Conservation (phyloP, 108 stramenopile species). For the Fragilariopsis cylindrus region DNA sequence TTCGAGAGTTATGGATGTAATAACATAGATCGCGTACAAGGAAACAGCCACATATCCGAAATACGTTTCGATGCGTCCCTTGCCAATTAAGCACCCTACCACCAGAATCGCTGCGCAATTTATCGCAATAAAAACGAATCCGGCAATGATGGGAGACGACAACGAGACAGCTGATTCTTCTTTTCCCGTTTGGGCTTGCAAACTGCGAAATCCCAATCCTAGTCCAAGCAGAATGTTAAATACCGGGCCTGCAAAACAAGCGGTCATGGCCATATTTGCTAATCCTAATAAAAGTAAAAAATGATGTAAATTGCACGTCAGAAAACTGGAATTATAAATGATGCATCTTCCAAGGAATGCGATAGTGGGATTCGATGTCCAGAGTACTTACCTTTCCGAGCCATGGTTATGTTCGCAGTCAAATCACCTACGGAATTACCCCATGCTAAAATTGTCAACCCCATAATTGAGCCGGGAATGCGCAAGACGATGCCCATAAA, state of each 20-base stretch:
- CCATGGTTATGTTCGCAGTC: slow-evolving; percentile 92
- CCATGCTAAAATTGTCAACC: slow-evolving; percentile 94
- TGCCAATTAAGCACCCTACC: slow-evolving; percentile 44
- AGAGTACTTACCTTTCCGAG: slow-evolving; percentile 60
- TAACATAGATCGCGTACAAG: slow-evolving; percentile 42
- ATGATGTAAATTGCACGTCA: too few species aligned
- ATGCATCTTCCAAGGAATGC: too few species aligned
- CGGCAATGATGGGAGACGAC: slow-evolving; percentile 53
- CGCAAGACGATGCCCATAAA: slow-evolving; percentile 81
- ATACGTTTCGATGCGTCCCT: slow-evolving; percentile 53
- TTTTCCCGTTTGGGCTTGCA: slow-evolving; percentile 41
- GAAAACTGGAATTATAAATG: too few species aligned
- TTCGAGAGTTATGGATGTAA: slow-evolving; percentile 42
- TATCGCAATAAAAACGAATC: slow-evolving; percentile 66
- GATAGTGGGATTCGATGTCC: too few species aligned
- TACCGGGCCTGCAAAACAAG: slow-evolving; percentile 95
- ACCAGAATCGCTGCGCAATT: slow-evolving; percentile 58
- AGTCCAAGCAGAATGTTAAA: slow-evolving; percentile 93
- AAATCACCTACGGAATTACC: slow-evolving; percentile 93
- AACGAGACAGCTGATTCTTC: slow-evolving; percentile 39
- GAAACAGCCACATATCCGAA: slow-evolving; percentile 64
- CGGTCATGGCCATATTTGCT: slow-evolving; percentile 88
- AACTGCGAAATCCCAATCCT: slow-evolving; percentile 65
- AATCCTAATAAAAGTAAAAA: slow-evolving; percentile 31
- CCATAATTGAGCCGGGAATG: slow-evolving; percentile 87